phyloP scores from a whole-genome alignment of 257 asterid genomes.

The Solanum sparsipilum region DNA sequence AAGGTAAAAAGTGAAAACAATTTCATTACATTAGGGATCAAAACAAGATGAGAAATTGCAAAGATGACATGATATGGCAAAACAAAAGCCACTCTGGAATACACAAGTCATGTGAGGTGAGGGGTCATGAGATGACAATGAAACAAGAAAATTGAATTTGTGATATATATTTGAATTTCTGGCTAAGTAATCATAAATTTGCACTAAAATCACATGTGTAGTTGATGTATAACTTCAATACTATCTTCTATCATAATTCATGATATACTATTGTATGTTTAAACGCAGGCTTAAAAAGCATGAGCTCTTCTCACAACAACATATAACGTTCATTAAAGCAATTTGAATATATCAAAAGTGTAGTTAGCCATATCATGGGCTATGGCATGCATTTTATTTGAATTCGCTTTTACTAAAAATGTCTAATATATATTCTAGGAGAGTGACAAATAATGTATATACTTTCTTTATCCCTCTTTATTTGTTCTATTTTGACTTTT shows the following conservation, averaged over 20 bases:
- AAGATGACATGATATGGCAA: background rate
- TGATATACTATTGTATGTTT: background rate
- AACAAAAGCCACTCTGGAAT: background rate
- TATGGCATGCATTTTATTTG: background rate
- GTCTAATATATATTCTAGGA: background rate
- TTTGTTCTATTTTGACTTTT: no score
- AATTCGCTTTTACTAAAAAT: background rate
- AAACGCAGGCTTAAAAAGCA: background rate
- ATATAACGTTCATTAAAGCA: background rate
- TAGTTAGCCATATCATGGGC: background rate
- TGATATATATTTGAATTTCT: no score
- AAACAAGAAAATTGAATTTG: background rate
- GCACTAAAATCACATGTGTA: background rate
- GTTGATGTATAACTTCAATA: background rate
- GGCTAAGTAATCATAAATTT: no score
- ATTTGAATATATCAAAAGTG: background rate
- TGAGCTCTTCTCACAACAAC: background rate
- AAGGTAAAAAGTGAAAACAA: background rate
- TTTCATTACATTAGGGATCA: background rate
- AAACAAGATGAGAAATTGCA: background rate
- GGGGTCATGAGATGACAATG: background rate
- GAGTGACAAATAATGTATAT: background rate
- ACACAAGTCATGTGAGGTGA: background rate
- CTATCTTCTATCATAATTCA: background rate
- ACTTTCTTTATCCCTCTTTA: no score